These are phyloP conservation scores for Phytophthora brassicae DNA, from an alignment of 352 stramenopile genomes.

Conservation along the genomic window DNA sequence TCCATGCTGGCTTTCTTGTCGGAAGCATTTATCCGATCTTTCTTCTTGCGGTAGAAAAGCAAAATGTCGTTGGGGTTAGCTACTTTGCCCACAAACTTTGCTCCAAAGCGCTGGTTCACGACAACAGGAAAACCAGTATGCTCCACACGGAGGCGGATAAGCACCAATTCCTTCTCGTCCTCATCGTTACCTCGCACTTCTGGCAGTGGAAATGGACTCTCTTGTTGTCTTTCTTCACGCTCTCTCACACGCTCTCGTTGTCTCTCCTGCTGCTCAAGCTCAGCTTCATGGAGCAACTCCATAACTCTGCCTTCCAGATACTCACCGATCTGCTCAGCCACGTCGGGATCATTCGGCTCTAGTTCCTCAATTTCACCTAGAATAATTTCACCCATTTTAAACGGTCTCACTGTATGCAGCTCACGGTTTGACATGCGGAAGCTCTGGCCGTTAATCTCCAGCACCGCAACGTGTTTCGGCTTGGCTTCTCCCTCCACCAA, in stretches of 20 bases:
- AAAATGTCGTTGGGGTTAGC: constrained; percentile 90
- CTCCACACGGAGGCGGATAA: constrained; percentile 87
- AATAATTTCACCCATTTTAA: constrained; percentile 92
- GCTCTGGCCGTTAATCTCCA: constrained; percentile 88
- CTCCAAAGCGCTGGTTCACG: constrained; percentile 88
- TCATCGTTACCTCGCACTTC: constrained; percentile 5
- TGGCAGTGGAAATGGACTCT: constrained; percentile 35
- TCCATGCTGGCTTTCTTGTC: constrained; percentile 43
- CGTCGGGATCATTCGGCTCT: constrained; percentile 90
- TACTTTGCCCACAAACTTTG: constrained; percentile 81
- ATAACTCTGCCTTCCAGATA: constrained; percentile 65
- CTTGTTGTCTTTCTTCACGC: constrained; percentile 32
- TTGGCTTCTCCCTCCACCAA: constrained; percentile 88
- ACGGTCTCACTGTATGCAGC: constrained; percentile 92
- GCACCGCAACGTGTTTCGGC: constrained; percentile 85
- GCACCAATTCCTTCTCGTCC: constrained; percentile 53
- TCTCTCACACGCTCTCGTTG: constrained; percentile 15
- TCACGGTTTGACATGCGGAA: constrained; percentile 88
- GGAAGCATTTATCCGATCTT: constrained; percentile 45
- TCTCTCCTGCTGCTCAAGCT: constrained; percentile 41
- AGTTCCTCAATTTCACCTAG: constrained; percentile 86
- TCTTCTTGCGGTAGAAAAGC: constrained; percentile 78
- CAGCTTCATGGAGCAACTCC: constrained; percentile 67
- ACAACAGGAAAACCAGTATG: constrained; percentile 88
- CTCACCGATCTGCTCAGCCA: constrained; percentile 68